These are phyloP conservation scores for Tricharina praecox DNA, from an alignment of 495 filamentous ascomycete genomes.

Conservation along the genomic window DNA sequence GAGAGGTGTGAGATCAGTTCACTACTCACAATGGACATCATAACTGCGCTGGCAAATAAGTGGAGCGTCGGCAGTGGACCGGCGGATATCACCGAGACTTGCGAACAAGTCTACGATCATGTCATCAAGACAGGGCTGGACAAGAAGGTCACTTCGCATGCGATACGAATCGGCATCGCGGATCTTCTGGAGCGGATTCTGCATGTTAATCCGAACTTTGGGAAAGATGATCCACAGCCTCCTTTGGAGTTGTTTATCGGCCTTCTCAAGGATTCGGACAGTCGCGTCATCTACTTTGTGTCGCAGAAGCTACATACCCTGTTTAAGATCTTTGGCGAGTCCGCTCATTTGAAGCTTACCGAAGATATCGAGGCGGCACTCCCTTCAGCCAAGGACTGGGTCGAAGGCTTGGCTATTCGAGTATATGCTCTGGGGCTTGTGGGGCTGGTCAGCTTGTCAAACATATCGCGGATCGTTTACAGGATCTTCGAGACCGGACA, in stretches of 20 bases:
- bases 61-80: slow-evolving; percentile 50
- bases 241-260: slow-evolving; percentile 57
- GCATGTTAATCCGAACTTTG: slow-evolving; percentile 46
- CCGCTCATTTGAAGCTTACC: slow-evolving; percentile 53
- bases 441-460: slow-evolving; percentile 60
- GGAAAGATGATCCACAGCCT: slow-evolving; percentile 34
- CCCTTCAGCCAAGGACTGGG: slow-evolving; percentile 49
- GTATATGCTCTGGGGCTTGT: slow-evolving; percentile 57
- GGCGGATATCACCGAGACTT: slow-evolving; percentile 32
- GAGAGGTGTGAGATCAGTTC: slow-evolving; percentile 63
- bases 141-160: slow-evolving; percentile 46
- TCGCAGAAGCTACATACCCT: slow-evolving; percentile 41
- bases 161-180: slow-evolving; percentile 48
- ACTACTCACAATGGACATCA: slow-evolving; percentile 48
- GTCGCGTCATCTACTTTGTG: slow-evolving; percentile 60
- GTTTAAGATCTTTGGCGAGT: slow-evolving; percentile 55
- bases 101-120: slow-evolving; percentile 63
- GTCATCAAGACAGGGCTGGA: slow-evolving; percentile 48
- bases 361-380: slow-evolving; percentile 57
- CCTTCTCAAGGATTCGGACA: slow-evolving; percentile 47
- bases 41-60: slow-evolving; percentile 43
- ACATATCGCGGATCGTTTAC: slow-evolving; percentile 64
- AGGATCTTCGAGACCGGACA: slow-evolving; percentile 80
- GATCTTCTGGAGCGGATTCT: slow-evolving; percentile 51
- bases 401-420: slow-evolving; percentile 73